Evolutionary conservation across 2,329 filamentous ascomycete genomes (phyloP), one percentile per base, ranked within the genome.

Genomic region (Ophiostoma fasciatum): DNA sequence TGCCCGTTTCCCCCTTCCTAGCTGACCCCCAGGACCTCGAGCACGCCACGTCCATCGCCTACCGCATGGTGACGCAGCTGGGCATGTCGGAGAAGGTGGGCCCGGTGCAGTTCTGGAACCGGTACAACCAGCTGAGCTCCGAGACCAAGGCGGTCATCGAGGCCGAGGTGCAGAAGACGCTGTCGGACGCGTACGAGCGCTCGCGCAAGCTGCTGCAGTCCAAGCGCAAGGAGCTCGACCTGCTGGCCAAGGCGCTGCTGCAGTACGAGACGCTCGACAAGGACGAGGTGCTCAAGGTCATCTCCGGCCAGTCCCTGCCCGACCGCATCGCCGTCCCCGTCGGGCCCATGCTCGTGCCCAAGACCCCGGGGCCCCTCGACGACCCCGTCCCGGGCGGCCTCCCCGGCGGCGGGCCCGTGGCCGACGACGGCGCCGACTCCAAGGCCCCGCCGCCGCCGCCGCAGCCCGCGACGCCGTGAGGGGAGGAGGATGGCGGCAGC

Each of bases 241-340:
- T 83, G 10, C 64, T 98, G 9, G 88, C 90, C 20, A 77, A 87
- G 51, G 90, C 87, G 6, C 68, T 98, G 9, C 75, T 98, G 23
- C 78, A 94, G 57, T 96, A 94, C 56, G 90, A 98, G 64, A 94
- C 85, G 0, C 62, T 98, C 35, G 80, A 81, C 55, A 82, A 79
- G 56, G 76, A 80, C 4, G 90, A 98, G 57, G 92, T 96, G 44
- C 76, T 87, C 56, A 83, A 81, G 62, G 82, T 96, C 6, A 77
- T 98, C 44, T 74, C 72, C 35, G 90, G 90, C 25, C 84, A 94
- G 60, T 78, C 81, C 51, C 63, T 98, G 26, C 66, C 76, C 1
- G 69, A 71, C 31, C 82, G 82, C 41, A 59, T 82, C 34, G 69
- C 66, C 42, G 62, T 73, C 42, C 65, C 72, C 15, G 57, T 64